Evolutionary conservation across 306 rosid species (phyloP).

Genomic region (Fragaria vesca): DNA sequence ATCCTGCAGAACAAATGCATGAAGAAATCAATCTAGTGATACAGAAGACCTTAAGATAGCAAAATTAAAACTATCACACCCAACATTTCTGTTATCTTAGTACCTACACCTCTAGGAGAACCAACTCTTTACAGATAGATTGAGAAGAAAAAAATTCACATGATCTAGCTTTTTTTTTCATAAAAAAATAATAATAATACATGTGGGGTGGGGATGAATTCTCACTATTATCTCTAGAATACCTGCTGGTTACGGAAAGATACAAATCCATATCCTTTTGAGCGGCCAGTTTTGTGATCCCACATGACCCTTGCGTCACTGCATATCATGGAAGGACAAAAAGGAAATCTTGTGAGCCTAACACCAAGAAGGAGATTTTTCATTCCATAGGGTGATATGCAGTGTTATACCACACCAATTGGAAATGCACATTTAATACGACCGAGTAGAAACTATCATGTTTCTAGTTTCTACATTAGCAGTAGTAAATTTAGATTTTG

Average conservation of each 20-base stretch:
- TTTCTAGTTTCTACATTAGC: conserved; percentile 29
- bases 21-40: conserved; percentile 17
- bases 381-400: not conserved
- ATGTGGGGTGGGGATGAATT: not conserved
- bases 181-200: no score
- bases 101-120: conserved; percentile 13
- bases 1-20: conserved; percentile 48
- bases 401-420: not conserved
- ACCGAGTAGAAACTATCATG: not conserved
- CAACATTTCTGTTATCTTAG: not conserved
- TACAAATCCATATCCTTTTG: conserved; percentile 88
- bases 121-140: not conserved
- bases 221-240: conserved; percentile 17
- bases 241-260: conserved; percentile 83
- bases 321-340: conserved; percentile 22
- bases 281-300: conserved; percentile 89
- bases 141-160: not conserved
- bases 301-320: conserved; percentile 96
- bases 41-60: not conserved
- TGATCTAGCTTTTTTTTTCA: not conserved
- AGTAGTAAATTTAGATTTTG: not conserved
- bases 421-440: not conserved
- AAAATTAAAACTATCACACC: not conserved
- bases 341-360: conserved; percentile 33
- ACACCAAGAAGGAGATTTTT: conserved; percentile 12